A percentile compares a stretch with the other conserved stretches of the same genome.
These are phyloP conservation scores for Draba incana DNA, from an alignment of 345 rosid species.

Conservation along the genomic window DNA sequence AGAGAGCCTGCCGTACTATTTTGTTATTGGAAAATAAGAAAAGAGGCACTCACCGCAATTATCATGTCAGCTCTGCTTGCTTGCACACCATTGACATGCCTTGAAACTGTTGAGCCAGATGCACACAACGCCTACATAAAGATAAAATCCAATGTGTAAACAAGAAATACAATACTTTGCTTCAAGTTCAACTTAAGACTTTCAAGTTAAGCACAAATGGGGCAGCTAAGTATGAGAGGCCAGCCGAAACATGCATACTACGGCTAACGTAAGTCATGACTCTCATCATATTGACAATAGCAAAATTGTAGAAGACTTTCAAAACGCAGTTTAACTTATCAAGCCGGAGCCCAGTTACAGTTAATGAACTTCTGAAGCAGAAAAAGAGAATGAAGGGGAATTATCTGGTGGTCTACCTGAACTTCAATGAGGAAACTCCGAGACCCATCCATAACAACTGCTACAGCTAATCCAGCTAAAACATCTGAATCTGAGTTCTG, in stretches of 20 bases:
- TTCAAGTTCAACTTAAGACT: background rate
- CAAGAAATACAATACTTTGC: slow-evolving; percentile 7
- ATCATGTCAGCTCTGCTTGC: slow-evolving; percentile 91
- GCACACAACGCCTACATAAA: slow-evolving; percentile 73
- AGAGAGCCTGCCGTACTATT: background rate
- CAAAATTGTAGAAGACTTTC: slow-evolving; percentile 22
- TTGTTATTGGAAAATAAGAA: slow-evolving; percentile 14
- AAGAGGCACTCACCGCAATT: slow-evolving; percentile 63
- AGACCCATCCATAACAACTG: slow-evolving; percentile 90
- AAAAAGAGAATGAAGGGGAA: background rate
- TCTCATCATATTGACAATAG: slow-evolving; percentile 14
- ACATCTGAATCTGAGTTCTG: slow-evolving; percentile 71
- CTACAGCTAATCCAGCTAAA: slow-evolving; percentile 88
- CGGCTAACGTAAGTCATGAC: background rate
- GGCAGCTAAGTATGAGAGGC: slow-evolving; percentile 2
- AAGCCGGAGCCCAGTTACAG: background rate
- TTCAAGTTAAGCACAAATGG: background rate
- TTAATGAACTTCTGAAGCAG: slow-evolving; percentile 2
- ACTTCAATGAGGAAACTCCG: slow-evolving; percentile 85
- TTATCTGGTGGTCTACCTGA: slow-evolving; percentile 55
- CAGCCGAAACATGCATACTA: slow-evolving; percentile 13
- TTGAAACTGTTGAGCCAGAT: slow-evolving; percentile 62
- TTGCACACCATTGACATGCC: slow-evolving; percentile 82
- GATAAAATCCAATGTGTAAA: slow-evolving; percentile 21
- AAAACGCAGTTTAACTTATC: slow-evolving; percentile 14